phyloP scores from a whole-genome alignment of 179 eudicot genomes.

The Heliamphora pulchella region DNA sequence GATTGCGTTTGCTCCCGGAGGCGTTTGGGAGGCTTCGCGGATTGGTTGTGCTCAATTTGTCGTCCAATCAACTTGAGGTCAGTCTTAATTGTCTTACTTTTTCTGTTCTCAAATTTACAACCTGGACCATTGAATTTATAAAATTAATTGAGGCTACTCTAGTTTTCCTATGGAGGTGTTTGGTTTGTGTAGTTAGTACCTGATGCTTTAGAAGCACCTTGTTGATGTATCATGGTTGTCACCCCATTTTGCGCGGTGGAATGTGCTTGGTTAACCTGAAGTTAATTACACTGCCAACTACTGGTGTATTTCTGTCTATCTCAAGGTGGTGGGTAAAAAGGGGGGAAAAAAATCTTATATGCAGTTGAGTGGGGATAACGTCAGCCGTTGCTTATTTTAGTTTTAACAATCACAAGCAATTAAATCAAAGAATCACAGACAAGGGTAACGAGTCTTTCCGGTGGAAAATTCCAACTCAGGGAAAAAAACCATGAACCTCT shows the following conservation, averaged over 20 bases:
- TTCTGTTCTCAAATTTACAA: not conserved
- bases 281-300: too few relatives aligned
- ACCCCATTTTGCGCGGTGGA: not conserved
- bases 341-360: too few relatives aligned
- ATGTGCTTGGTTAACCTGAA: not conserved
- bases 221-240: not conserved
- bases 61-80: slow-evolving; percentile 78
- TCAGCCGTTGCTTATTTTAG: too few relatives aligned
- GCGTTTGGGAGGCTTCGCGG: slow-evolving; percentile 54
- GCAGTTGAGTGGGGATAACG: too few relatives aligned
- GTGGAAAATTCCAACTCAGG: too few relatives aligned
- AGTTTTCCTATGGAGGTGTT: not conserved
- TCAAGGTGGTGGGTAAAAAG: not conserved
- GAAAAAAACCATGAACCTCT: too few relatives aligned
- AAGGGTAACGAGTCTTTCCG: too few relatives aligned
- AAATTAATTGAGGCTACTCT: not conserved
- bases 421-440: too few relatives aligned
- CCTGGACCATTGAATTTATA: not conserved
- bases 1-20: slow-evolving; percentile 58
- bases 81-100: not conserved
- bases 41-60: slow-evolving; percentile 55
- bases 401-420: too few relatives aligned
- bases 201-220: not conserved
- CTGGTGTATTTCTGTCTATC: not conserved
- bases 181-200: not conserved